These are phyloP conservation scores for Persicaria tinctoria DNA, from an alignment of 148 eudicot genomes.

Conservation along the genomic window DNA sequence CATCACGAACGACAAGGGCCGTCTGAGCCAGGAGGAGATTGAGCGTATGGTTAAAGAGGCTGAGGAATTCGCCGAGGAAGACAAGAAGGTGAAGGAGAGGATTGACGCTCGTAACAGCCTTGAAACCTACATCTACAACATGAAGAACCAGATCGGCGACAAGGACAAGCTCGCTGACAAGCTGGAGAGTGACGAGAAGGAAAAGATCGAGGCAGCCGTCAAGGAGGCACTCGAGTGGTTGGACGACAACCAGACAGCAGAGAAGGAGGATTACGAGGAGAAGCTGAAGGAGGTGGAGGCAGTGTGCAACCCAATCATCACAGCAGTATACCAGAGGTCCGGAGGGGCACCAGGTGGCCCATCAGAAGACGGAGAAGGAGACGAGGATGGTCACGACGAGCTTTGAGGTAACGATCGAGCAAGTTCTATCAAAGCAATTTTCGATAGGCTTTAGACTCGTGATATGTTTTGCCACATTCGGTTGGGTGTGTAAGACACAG, in stretches of 20 bases:
- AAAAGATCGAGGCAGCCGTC: constrained; percentile 18
- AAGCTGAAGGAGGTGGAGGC: constrained; percentile 20
- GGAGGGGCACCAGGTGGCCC: background rate
- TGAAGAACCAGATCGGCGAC: constrained; percentile 20
- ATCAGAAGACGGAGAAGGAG: constrained; percentile 11
- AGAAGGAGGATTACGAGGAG: constrained; percentile 24
- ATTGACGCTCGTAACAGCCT: constrained; percentile 15
- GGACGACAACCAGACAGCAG: constrained; percentile 20
- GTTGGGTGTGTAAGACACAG: background rate
- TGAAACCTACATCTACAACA: constrained; percentile 16
- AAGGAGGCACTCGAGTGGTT: constrained; percentile 27
- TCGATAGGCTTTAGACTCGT: background rate
- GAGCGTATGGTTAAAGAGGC: constrained; percentile 13
- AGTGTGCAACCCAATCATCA: constrained; percentile 20
- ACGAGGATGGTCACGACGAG: constrained; percentile 17
- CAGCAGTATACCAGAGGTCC: constrained; percentile 11
- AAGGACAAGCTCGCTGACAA: constrained; percentile 22
- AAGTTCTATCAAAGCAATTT: background rate
- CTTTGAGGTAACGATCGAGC: constrained; percentile 1
- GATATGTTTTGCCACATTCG: background rate
- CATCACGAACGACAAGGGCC: constrained; percentile 21
- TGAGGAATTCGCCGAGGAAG: constrained; percentile 13
- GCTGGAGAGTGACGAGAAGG: constrained; percentile 20
- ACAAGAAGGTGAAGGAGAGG: constrained; percentile 14
- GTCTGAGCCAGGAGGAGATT: constrained; percentile 14